Evolutionary conservation across 345 rosid genomes (phyloP), one percentile per base, ranked within the genome.

Genomic region (Eucalyptus victrix): DNA sequence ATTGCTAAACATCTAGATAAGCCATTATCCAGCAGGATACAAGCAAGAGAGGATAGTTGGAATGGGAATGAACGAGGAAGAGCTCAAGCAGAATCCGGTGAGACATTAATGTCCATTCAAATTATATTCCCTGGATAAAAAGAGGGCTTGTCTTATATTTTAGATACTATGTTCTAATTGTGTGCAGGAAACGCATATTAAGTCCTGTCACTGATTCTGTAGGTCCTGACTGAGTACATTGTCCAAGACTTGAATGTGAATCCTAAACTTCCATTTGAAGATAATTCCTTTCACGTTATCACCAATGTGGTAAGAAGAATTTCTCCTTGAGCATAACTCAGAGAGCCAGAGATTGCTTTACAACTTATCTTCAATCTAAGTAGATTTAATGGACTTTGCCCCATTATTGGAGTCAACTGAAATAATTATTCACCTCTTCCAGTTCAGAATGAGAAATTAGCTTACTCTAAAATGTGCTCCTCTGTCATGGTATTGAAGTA

Each of bases 181-280:
- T 40, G 9, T 32, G 2, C 40, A 53, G 50, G 89, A 28, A 51
- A 60, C 1, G 11, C 50, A 4, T 51, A 34, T 50, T 50, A 42
- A 32, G 58, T 87, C 53, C 62, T 16, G 81, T 45, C 87, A 9
- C 89, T 89, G 80, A 88, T 65, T 87, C 60, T 88, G 89, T 94
- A 95, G 98, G 95, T 95, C 87, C 92, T 97, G 89, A 95, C 97
- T 3, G 96, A 94, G 92, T 94, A 96, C 88, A 80, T 93, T 76
- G 96, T 95, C 87, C 98, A 97, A 95, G 99, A 97, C 92, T 88
- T 97, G 89, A 97, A 97, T 88, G n/a, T 92, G 90, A 93, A 95
- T 86, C 95, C 98, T 11, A 94, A 93, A 88, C 96, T 97, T 88
- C 97, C 97, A 87, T 97, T 97, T 90, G 99, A 94, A 80, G 98